Evolutionary conservation across 108 stramenopile species (phyloP).

Genomic region (Cylindrotheca fusiformis): DNA sequence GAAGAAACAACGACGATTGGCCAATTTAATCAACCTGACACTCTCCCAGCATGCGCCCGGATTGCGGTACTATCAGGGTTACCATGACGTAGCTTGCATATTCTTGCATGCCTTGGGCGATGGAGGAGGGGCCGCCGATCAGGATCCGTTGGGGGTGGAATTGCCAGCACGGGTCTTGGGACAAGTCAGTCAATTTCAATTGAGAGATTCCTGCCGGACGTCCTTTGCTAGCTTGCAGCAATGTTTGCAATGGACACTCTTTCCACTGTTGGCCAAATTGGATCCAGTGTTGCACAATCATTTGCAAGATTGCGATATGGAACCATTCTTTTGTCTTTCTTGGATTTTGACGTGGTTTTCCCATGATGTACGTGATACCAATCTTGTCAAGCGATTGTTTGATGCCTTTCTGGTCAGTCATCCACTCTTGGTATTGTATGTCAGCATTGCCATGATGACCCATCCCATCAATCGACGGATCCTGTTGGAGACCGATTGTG

Average conservation of each 20-base stretch:
- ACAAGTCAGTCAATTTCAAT: slow-evolving; percentile 63
- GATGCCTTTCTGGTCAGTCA: slow-evolving; percentile 86
- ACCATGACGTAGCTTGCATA: slow-evolving; percentile 84
- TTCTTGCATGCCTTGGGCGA: slow-evolving; percentile 68
- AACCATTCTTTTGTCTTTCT: slow-evolving; percentile 84
- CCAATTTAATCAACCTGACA: slow-evolving; percentile 72
- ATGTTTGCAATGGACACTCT: slow-evolving; percentile 55
- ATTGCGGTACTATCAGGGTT: slow-evolving; percentile 85
- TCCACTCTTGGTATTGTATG: slow-evolving; percentile 76
- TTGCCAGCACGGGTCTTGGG: slow-evolving; percentile 61
- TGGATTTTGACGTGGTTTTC: slow-evolving; percentile 94
- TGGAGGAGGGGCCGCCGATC: not conserved
- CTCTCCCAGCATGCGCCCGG: slow-evolving; percentile 10
- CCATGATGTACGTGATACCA: slow-evolving; percentile 87
- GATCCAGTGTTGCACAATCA: slow-evolving; percentile 74
- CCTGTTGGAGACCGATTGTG: slow-evolving; percentile 78
- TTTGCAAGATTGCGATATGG: slow-evolving; percentile 75
- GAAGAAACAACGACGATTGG: slow-evolving; percentile 70
- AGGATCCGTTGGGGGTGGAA: slow-evolving; percentile 47
- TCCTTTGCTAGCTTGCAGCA: slow-evolving; percentile 64
- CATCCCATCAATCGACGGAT: slow-evolving; percentile 76
- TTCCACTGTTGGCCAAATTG: slow-evolving; percentile 60
- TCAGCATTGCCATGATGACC: slow-evolving; percentile 80
- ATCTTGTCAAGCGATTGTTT: slow-evolving; percentile 80
- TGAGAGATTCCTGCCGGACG: slow-evolving; percentile 52